Percentiles rank a stretch among this genome's conserved stretches.
phyloP scores from a whole-genome alignment of 768 basidiomycete species.

The Amanita thiersii region DNA sequence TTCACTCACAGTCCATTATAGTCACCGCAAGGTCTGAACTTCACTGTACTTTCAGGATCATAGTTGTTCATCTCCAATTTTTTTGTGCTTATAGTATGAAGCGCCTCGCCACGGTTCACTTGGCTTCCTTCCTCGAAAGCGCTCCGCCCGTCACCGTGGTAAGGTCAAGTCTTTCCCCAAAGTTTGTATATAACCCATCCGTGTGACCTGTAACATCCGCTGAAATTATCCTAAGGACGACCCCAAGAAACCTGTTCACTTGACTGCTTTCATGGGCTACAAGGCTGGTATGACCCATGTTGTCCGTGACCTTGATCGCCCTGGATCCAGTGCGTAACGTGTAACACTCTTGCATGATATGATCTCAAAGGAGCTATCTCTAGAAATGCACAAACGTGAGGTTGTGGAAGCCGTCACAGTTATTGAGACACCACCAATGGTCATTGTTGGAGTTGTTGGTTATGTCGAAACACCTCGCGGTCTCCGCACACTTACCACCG shows the following conservation, averaged over 20 bases:
- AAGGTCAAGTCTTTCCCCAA: slow-evolving; percentile 99
- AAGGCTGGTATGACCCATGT: slow-evolving; percentile 99
- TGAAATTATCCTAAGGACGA: slow-evolving; percentile 64
- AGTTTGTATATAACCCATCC: slow-evolving; percentile 37
- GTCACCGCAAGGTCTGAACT: slow-evolving; percentile 78
- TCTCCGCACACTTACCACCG: slow-evolving; percentile 96
- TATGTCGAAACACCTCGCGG: slow-evolving; percentile 99
- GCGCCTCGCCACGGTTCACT: slow-evolving; percentile 97
- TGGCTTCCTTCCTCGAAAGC: slow-evolving; percentile 95
- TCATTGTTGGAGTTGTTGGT: slow-evolving; percentile 96
- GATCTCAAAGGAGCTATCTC: slow-evolving; percentile 2
- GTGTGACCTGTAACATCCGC: slow-evolving; percentile 7
- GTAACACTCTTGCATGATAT: not conserved
- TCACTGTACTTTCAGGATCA: slow-evolving; percentile 8
- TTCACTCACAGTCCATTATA: slow-evolving; percentile 17
- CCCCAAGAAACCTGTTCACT: slow-evolving; percentile 97
- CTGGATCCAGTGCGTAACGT: slow-evolving; percentile 84
- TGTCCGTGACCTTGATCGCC: slow-evolving; percentile 98
- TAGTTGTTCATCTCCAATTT: slow-evolving; percentile 10
- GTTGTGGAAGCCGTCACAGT: slow-evolving; percentile 96
- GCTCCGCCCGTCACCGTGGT: slow-evolving; percentile 94
- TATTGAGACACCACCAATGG: slow-evolving; percentile 94
- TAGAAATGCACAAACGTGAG: slow-evolving; percentile 99
- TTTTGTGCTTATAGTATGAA: slow-evolving; percentile 63
- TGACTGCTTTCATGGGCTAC: slow-evolving; percentile 98